Evolutionary conservation across 371 early-diverging fungal species (phyloP).

Genomic region (Syncephalastrum sp.): DNA sequence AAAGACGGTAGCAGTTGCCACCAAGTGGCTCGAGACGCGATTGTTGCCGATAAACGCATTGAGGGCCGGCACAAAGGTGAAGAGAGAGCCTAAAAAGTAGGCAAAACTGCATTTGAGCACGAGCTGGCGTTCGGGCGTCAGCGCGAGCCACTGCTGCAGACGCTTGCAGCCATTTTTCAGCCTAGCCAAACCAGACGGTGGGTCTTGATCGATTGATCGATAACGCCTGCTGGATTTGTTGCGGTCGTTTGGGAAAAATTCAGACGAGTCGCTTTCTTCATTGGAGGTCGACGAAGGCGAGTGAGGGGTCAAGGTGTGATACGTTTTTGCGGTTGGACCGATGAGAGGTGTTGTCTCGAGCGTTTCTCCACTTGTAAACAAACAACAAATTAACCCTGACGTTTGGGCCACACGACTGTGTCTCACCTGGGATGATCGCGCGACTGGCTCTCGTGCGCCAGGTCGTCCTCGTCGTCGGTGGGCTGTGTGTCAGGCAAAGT

Average conservation of each 20-base stretch:
- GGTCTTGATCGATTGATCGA: too few species aligned
- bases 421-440: slow-evolving; percentile 1
- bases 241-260: too few species aligned
- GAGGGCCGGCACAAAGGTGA: slow-evolving; percentile 61
- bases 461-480: slow-evolving; percentile 7
- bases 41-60: slow-evolving; percentile 47
- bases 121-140: slow-evolving; percentile 36
- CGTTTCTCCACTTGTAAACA: too few species aligned
- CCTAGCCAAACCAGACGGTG: too few species aligned
- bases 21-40: slow-evolving; percentile 56
- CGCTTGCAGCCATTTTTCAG: too few species aligned
- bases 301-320: not conserved
- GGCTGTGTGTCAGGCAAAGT: slow-evolving; percentile 17
- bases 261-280: not conserved
- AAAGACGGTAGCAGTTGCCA: slow-evolving; percentile 65
- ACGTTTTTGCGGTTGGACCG: too few species aligned
- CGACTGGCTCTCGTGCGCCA: not conserved
- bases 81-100: slow-evolving; percentile 58
- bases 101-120: slow-evolving; percentile 66
- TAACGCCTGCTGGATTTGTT: too few species aligned
- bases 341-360: too few species aligned
- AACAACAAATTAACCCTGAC: too few species aligned
- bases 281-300: slow-evolving; percentile 1
- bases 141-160: not conserved
- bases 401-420: too few species aligned